These are phyloP conservation scores for Penicillium griseofulvum DNA, from an alignment of 2,329 filamentous ascomycete genomes.

Conservation along the genomic window DNA sequence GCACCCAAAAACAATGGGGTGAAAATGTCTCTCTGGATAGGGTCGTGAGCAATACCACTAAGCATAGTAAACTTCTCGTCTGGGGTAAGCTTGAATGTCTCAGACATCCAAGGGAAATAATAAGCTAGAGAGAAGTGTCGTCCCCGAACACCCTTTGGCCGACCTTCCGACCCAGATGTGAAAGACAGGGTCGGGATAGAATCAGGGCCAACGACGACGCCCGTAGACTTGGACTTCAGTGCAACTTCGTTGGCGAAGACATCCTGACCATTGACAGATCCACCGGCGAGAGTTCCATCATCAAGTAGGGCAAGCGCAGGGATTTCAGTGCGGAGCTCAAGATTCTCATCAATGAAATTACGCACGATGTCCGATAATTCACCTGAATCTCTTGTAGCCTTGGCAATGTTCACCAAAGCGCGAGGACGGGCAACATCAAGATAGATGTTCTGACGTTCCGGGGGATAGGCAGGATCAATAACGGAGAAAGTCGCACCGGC, in stretches of 20 bases:
- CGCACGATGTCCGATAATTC: slow-evolving; percentile 59
- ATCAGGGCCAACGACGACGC: slow-evolving; percentile 81
- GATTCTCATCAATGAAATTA: slow-evolving; percentile 68
- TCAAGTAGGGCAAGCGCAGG: slow-evolving; percentile 70
- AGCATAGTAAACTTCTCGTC: slow-evolving; percentile 78
- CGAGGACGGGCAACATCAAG: slow-evolving; percentile 75
- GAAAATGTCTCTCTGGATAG: slow-evolving; percentile 70
- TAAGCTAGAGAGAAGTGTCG: slow-evolving; percentile 81
- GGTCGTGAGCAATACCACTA: slow-evolving; percentile 71
- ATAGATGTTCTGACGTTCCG: slow-evolving; percentile 76
- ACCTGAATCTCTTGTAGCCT: slow-evolving; percentile 68
- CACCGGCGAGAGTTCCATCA: slow-evolving; percentile 70
- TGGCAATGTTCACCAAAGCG: slow-evolving; percentile 70
- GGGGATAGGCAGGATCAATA: slow-evolving; percentile 79
- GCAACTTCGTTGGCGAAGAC: slow-evolving; percentile 58
- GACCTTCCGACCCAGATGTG: slow-evolving; percentile 70
- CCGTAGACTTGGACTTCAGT: slow-evolving; percentile 58
- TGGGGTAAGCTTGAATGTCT: slow-evolving; percentile 71
- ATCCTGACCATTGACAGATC: slow-evolving; percentile 63
- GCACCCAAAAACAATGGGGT: slow-evolving; percentile 86
- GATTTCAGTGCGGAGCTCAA: slow-evolving; percentile 70
- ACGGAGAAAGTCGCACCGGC: slow-evolving; percentile 59
- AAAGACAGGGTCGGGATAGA: slow-evolving; percentile 73
- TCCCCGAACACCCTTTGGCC: slow-evolving; percentile 82
- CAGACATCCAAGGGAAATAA: slow-evolving; percentile 92